phyloP scores from a whole-genome alignment of 495 filamentous ascomycete genomes.

The Trichocladium antarcticum region DNA sequence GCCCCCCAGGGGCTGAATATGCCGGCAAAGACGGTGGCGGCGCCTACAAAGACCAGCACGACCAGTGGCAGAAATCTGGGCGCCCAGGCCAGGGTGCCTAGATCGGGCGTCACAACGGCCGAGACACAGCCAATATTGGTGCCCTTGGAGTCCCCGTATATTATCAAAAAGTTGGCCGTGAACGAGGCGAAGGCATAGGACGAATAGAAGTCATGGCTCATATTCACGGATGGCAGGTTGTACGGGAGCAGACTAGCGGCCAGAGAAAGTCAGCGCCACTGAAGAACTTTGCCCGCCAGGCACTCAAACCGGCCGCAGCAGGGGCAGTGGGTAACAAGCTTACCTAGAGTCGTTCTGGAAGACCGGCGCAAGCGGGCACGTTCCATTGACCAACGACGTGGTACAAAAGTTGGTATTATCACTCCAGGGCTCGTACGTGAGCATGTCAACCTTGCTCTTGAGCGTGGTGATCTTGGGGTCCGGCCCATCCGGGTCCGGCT shows the following conservation, averaged over 20 bases:
- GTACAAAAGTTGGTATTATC: conserved; percentile 52
- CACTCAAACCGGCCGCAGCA: neutral
- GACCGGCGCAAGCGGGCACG: conserved; percentile 64
- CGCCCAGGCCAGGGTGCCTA: conserved; percentile 50
- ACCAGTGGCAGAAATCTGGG: conserved; percentile 71
- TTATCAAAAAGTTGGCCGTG: conserved; percentile 54
- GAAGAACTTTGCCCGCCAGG: neutral
- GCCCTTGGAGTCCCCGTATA: conserved; percentile 54
- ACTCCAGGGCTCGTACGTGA: conserved; percentile 59
- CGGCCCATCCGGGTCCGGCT: conserved; percentile 36
- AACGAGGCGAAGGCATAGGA: conserved; percentile 78
- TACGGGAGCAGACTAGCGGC: conserved; percentile 43
- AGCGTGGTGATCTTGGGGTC: conserved; percentile 60
- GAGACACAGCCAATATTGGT: conserved; percentile 69
- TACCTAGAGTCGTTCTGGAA: conserved; percentile 52
- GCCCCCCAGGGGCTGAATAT: conserved; percentile 93
- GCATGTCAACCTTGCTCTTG: conserved; percentile 52
- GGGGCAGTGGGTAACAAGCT: conserved; percentile 11
- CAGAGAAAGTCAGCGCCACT: neutral
- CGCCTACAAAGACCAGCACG: conserved; percentile 65
- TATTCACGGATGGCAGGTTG: conserved; percentile 43
- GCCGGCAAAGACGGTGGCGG: conserved; percentile 70
- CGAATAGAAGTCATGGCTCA: conserved; percentile 65
- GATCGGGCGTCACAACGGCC: conserved; percentile 67
- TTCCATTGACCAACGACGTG: conserved; percentile 43